A percentile compares a stretch with the other conserved stretches of the same genome.
Conservation (phyloP, 108 stramenopile genomes). For the Parietichytrium sp. region DNA sequence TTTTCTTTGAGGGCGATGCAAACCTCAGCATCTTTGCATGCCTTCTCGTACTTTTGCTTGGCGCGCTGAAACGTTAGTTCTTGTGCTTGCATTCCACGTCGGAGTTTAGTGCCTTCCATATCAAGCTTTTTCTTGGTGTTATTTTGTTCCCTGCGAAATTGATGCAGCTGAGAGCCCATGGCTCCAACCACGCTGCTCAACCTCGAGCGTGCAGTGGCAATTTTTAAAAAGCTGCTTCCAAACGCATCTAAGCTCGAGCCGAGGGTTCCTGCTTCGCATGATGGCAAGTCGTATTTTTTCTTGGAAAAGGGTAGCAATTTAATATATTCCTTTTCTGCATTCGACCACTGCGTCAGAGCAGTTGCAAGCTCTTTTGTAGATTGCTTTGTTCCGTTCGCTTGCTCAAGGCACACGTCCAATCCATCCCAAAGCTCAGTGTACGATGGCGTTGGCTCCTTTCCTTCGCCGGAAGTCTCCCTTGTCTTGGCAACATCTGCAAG, state of each 20-base stretch:
- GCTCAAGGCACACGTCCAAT: constrained; percentile 9
- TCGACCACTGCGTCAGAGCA: constrained; percentile 1
- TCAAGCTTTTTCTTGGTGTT: not conserved
- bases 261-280: constrained; percentile 1
- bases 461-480: not conserved
- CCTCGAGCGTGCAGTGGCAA: not conserved
- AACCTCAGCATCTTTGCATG: constrained; percentile 12
- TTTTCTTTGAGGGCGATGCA: constrained; percentile 30
- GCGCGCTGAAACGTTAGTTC: constrained; percentile 22
- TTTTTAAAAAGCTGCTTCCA: not conserved
- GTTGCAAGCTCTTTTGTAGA: constrained; percentile 26
- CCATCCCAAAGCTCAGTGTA: constrained; percentile 10
- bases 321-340: constrained; percentile 20
- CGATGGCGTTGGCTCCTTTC: not conserved
- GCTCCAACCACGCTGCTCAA: constrained; percentile 34
- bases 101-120: not conserved
- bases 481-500: not conserved
- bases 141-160: constrained; percentile 14
- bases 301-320: not conserved
- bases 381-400: not conserved
- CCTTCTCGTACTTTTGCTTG: constrained; percentile 5
- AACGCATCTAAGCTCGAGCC: not conserved
- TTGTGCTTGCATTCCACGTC: not conserved
- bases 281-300: not conserved
- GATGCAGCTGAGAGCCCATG: constrained; percentile 31